A percentile compares a stretch with the other conserved stretches of the same genome.
Evolutionary conservation across 768 basidiomycete genomes (phyloP).

Genomic region (Boletus tylopilopsis): DNA sequence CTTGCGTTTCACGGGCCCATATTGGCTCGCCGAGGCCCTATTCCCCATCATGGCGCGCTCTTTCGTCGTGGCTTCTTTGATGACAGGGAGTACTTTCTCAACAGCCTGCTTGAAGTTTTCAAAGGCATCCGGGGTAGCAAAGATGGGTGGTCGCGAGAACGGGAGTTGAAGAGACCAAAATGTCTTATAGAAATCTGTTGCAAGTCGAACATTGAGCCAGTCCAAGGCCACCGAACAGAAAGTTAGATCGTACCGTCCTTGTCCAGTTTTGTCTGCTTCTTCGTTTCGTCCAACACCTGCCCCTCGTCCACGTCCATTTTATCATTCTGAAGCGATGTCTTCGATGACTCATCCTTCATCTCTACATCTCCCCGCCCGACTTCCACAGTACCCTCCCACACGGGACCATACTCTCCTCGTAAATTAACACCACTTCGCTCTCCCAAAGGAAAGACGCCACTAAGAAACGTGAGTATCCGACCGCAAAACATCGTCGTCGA

Average conservation of each 20-base stretch:
- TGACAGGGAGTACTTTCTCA: slow-evolving; percentile 68
- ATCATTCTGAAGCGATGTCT: slow-evolving; percentile 36
- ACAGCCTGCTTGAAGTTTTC: slow-evolving; percentile 67
- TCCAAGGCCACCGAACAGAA: neutral
- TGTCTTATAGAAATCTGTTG: slow-evolving; percentile 74
- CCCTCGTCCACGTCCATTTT: slow-evolving; percentile 64
- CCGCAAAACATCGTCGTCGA: slow-evolving; percentile 86
- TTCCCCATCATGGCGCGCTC: slow-evolving; percentile 88
- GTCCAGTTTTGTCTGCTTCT: slow-evolving; percentile 43
- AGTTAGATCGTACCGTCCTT: slow-evolving; percentile 54
- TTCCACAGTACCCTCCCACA: slow-evolving; percentile 65
- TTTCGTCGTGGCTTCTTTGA: slow-evolving; percentile 83
- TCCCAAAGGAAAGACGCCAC: slow-evolving; percentile 80
- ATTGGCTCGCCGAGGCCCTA: slow-evolving; percentile 40
- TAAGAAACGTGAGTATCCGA: slow-evolving; percentile 83
- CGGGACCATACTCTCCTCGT: slow-evolving; percentile 79
- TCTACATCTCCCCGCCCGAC: slow-evolving; percentile 33
- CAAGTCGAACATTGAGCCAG: slow-evolving; percentile 3
- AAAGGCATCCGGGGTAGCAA: slow-evolving; percentile 55
- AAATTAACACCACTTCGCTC: slow-evolving; percentile 91
- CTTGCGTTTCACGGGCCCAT: slow-evolving; percentile 54
- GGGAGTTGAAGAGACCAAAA: slow-evolving; percentile 89
- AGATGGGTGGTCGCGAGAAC: slow-evolving; percentile 77
- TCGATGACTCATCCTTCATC: slow-evolving; percentile 28
- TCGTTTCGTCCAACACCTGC: slow-evolving; percentile 21